These are phyloP conservation scores for Vigna radiata DNA, from an alignment of 306 rosid genomes.

Conservation along the genomic window DNA sequence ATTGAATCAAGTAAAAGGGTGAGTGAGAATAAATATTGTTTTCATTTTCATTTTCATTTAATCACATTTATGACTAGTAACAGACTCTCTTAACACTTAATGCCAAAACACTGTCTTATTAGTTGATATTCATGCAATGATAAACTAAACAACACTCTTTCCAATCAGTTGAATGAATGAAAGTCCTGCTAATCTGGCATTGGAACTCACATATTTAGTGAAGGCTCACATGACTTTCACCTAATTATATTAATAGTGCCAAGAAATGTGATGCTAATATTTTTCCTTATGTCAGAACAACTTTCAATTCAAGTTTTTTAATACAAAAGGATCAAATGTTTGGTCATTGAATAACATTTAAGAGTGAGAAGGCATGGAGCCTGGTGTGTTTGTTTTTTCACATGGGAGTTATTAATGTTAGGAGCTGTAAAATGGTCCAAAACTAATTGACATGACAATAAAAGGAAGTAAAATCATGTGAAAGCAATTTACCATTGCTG, in stretches of 20 bases:
- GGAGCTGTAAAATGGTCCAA: conserved; percentile 35
- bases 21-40: not conserved
- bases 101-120: not conserved
- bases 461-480: conserved; percentile 38
- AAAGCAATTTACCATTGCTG: conserved; percentile 79
- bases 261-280: not conserved
- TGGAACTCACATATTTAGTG: not conserved
- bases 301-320: conserved; percentile 8
- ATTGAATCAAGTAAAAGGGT: not conserved
- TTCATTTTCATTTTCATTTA: not conserved
- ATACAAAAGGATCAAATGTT: not conserved
- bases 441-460: conserved; percentile 36
- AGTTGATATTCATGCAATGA: no score
- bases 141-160: no score
- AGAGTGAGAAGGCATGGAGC: conserved; percentile 1
- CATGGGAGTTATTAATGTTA: conserved; percentile 41
- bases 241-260: not conserved
- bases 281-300: not conserved
- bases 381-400: conserved; percentile 13
- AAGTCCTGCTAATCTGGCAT: no score
- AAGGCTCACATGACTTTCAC: not conserved
- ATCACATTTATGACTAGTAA: not conserved
- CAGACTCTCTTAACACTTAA: not conserved
- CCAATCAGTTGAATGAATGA: no score
- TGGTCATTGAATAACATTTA: conserved; percentile 46